These are phyloP conservation scores for Podila epicladia DNA, from an alignment of 192 early-diverging fungal species.

Conservation along the genomic window DNA sequence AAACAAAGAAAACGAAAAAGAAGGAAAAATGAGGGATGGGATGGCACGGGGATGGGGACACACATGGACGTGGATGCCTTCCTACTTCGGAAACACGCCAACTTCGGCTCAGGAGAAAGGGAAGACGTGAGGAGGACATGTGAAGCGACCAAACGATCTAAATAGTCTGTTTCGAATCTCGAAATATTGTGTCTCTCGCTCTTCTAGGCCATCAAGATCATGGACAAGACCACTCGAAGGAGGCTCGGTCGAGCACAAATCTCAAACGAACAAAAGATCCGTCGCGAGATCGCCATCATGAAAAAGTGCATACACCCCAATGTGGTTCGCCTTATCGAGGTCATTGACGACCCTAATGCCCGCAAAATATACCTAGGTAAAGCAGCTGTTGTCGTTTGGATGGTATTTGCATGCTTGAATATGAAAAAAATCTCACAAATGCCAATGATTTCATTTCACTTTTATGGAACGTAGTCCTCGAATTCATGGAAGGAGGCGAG, in stretches of 20 bases:
- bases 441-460: not conserved
- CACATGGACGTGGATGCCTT: not conserved
- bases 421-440: not conserved
- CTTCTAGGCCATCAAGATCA: slow-evolving; percentile 55
- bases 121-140: not conserved
- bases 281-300: slow-evolving; percentile 94
- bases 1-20: not conserved
- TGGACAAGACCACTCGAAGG: slow-evolving; percentile 52
- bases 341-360: slow-evolving; percentile 93
- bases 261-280: slow-evolving; percentile 84
- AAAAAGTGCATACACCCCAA: slow-evolving; percentile 96
- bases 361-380: slow-evolving; percentile 93
- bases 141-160: not conserved
- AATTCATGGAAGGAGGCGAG: slow-evolving; percentile 94
- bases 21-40: not conserved
- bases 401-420: not conserved
- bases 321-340: slow-evolving; percentile 89
- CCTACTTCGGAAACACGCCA: too few species aligned
- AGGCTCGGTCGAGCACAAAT: slow-evolving; percentile 51
- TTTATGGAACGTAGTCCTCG: slow-evolving; percentile 65
- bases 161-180: not conserved
- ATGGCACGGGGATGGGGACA: not conserved
- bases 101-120: not conserved
- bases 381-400: not conserved
- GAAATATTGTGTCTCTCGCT: not conserved